phyloP scores from a whole-genome alignment of 2,329 filamentous ascomycete genomes.

The Xylaria sp. region DNA sequence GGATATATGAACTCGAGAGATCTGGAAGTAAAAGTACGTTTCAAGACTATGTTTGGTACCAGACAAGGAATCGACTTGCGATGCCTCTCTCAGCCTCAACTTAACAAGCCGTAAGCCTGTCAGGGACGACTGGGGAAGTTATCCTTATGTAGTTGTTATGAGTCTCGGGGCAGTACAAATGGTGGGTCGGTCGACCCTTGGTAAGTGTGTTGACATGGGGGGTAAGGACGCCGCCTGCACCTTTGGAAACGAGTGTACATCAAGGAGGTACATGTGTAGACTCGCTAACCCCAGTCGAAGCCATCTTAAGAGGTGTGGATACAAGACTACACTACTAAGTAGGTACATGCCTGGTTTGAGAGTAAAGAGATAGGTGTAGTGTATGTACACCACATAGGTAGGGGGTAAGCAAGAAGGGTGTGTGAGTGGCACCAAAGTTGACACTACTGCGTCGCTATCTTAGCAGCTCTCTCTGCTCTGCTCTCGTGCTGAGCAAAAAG shows the following conservation, averaged over 20 bases:
- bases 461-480: constrained; percentile 28
- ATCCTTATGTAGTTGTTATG: constrained; percentile 44
- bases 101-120: constrained; percentile 40
- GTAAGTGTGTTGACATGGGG: constrained; percentile 40
- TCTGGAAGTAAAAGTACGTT: constrained; percentile 36
- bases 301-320: constrained; percentile 30
- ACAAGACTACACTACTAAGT: constrained; percentile 18
- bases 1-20: constrained; percentile 40
- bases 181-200: constrained; percentile 38
- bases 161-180: constrained; percentile 37
- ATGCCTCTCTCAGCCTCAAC: constrained; percentile 49
- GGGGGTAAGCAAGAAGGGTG: constrained; percentile 32
- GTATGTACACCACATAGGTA: constrained; percentile 4
- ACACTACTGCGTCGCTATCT: constrained; percentile 35
- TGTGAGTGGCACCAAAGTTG: constrained; percentile 34
- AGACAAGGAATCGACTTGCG: constrained; percentile 43
- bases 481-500: not conserved
- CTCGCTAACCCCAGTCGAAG: constrained; percentile 40
- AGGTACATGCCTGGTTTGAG: constrained; percentile 28
- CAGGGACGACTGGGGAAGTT: constrained; percentile 41
- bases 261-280: constrained; percentile 24
- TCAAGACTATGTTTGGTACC: constrained; percentile 44
- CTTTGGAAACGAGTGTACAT: constrained; percentile 37
- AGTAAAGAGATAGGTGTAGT: constrained; percentile 20
- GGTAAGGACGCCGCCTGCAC: constrained; percentile 44